Conservation (phyloP, 495 filamentous ascomycete species). For the Evansstolkia leycettana region DNA sequence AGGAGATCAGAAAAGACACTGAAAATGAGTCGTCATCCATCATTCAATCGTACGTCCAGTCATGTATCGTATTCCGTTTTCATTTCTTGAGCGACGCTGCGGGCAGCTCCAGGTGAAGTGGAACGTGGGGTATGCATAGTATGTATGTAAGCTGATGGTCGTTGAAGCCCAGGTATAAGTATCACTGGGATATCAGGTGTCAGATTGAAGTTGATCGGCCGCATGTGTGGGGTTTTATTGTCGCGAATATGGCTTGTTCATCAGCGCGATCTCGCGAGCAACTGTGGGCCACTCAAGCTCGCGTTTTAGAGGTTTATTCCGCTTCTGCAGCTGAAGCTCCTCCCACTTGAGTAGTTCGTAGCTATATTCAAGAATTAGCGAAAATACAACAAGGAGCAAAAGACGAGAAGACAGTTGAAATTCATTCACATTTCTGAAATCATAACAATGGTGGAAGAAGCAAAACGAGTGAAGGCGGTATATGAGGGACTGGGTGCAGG, state of each 20-base stretch:
- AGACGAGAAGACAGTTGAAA: not conserved
- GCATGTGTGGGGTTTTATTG: slow-evolving; percentile 1
- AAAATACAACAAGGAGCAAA: not conserved
- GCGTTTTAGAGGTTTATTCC: slow-evolving; percentile 39
- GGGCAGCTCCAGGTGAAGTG: no score
- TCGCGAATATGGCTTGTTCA: slow-evolving; percentile 83
- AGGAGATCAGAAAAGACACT: no score
- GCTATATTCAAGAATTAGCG: slow-evolving; percentile 8
- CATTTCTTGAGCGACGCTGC: no score
- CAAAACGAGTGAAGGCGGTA: not conserved
- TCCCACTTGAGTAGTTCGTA: slow-evolving; percentile 86
- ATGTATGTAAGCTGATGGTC: no score
- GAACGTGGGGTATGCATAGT: no score
- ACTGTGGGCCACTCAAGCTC: slow-evolving; percentile 89
- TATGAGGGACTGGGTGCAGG: not conserved
- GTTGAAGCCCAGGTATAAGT: not conserved
- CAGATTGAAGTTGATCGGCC: slow-evolving; percentile 1
- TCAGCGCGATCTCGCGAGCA: slow-evolving; percentile 77
- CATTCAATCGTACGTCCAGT: no score
- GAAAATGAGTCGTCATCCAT: no score
- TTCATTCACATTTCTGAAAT: no score
- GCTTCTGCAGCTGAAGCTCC: slow-evolving; percentile 43
- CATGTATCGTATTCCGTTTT: no score
- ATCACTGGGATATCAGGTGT: not conserved
- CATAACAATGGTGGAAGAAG: no score